Base-by-base conservation (phyloP, 768 basidiomycete species). In the Infundibulicybe gibba region DNA sequence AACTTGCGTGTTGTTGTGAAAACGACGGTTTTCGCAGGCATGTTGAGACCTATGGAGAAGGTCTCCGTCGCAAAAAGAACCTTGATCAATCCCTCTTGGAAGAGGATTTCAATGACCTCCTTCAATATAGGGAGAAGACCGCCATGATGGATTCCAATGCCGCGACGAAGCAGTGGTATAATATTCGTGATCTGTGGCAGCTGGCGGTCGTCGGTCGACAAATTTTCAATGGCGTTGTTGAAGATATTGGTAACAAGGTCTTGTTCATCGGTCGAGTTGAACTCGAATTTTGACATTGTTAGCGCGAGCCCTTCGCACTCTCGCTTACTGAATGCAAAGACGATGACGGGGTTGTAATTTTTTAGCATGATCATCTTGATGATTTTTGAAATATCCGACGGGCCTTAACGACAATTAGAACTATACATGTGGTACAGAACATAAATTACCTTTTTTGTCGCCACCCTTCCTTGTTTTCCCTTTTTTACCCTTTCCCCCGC, bases 21-120 rank as follows among this genome's bases (percentile, higher is more conserved):
- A 17, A 99, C 95, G 41, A 99, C 97, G 3, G 97, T 98, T 72
- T 97, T 98, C 14, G 97, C 97, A 10, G 97, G 97, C 97, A 99
- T 99, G 68, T 99, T 99, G 38, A 99, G 74, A 32, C 91, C 93
- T 49, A 97, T 97, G 13, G 94, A 95, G 68, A 97, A 97, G 0
- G 97, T 99, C 68, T 99, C 97, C 0, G 97, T 99, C 6, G 97
- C 97, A 59, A 98, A 99, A 34, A 99, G 80, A 30, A 93, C 94
- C 64, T 99, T 99, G 72, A 98, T 93, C 39, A 98, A 75, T 9
- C 95, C 94, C 60, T 98, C 94, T 63, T 97, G 94, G 72, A 99
- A 99, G 37, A 99, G 78, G 48, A 99, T 97, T 64, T 99, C 97
- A 64, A 99, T 97, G 41, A 97, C 94, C 63, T 99, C 97, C 63